Conservation (phyloP, 768 basidiomycete genomes). For the Kwoniella botswanensis region DNA sequence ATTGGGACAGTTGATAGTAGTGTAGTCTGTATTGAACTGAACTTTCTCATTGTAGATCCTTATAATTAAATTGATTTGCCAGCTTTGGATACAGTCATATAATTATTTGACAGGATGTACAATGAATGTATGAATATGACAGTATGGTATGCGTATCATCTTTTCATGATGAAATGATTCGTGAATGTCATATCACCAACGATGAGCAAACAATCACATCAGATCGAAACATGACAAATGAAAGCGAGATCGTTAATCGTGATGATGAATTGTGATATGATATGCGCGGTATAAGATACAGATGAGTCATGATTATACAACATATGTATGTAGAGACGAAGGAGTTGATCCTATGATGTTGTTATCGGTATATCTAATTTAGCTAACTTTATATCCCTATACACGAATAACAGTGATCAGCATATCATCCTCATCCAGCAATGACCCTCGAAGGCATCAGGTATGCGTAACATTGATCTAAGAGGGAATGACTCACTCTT, state of each 20-base stretch:
- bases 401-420: neutral
- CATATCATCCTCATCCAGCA: neutral
- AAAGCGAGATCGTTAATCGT: no score
- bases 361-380: neutral
- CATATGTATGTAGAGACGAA: neutral
- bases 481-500: conserved; percentile 38
- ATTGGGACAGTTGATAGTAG: no score
- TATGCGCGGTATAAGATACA: neutral
- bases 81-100: neutral
- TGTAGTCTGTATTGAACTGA: no score
- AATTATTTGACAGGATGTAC: neutral
- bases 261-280: no score
- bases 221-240: no score
- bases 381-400: conserved; percentile 9
- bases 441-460: no score
- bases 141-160: no score
- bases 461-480: neutral
- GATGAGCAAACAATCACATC: no score
- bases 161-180: no score
- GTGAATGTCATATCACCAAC: no score
- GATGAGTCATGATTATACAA: neutral
- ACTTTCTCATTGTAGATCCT: no score
- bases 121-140: neutral
- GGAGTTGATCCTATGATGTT: neutral
- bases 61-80: no score